Evolutionary conservation across 257 asterid genomes (phyloP), one percentile per base, ranked within the genome.

Genomic region (Rhazya stricta): DNA sequence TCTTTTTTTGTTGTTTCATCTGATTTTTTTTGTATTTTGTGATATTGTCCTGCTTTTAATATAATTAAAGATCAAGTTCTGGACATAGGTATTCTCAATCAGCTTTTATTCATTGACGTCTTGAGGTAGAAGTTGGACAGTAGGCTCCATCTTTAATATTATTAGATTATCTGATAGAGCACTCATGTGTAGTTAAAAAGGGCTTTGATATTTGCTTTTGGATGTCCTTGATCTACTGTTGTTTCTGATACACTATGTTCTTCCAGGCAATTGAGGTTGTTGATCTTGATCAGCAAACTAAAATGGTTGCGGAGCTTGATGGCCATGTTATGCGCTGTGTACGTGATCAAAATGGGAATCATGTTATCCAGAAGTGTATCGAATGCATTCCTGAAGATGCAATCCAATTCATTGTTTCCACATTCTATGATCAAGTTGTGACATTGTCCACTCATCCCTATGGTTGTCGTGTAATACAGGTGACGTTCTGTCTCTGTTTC

Each of bases 401-500:
- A 69, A 89, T 90, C 81, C 89, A 89, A 66, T 90, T 90, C 78
- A 82, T 92, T n/a, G 80, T 90, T 42, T 74, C 87, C 25, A 84
- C 91, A 37, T 90, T 92, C 76, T 86, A 79, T 62, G 86, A 84
- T 66, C 96, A 92, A 76, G 92, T 89, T 43, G 90, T 89, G 70
- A 83, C 90, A 10, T 72, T 92, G 79, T 90, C 97, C 30, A 87
- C 92, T 54, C 96, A 90, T 84, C 95, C 97, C 16, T 92, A 90
- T 81, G 97, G 97, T 51, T 92, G 97, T 79, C 91, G 96, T 54
- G 96, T 92, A 58, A 89, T 92, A 85, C 96, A 90, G 96, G 97
- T 92, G 62, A 43, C 25, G 36, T 19, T 36, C 29, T 27, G 43
- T 30, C 36, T 45, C 7, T 18, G 23, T 32, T 56, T 53, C 3